Evolutionary conservation across 129 eudicot species (phyloP).

Genomic region (Arctium lappa): DNA sequence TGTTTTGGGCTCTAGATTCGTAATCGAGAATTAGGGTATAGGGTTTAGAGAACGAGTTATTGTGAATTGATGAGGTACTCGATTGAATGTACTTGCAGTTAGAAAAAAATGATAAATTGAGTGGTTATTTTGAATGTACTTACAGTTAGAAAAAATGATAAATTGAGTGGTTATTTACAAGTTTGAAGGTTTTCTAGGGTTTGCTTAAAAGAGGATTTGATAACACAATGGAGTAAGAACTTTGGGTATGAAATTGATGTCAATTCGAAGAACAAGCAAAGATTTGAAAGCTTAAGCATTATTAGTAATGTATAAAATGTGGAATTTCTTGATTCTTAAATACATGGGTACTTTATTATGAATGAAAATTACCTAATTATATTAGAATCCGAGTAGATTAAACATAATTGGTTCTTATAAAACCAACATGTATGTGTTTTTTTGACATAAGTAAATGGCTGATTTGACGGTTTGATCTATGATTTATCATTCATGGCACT

Average conservation of each 20-base stretch:
- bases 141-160: background rate
- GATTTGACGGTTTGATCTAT: no score
- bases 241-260: background rate
- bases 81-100: background rate
- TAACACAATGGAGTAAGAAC: background rate
- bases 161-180: background rate
- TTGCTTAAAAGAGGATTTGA: background rate
- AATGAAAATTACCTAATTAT: background rate
- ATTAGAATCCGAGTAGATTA: background rate
- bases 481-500: no score
- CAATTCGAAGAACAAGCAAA: background rate
- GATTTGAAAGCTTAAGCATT: background rate
- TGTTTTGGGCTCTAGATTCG: background rate
- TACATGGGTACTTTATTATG: background rate
- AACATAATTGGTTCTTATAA: background rate
- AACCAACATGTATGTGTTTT: background rate
- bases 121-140: background rate
- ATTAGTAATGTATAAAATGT: background rate
- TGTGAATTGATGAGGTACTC: background rate
- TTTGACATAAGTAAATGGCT: background rate
- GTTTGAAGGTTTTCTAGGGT: constrained; percentile 15
- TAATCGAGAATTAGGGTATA: constrained; percentile 4
- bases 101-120: background rate
- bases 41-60: background rate
- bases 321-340: background rate